Evolutionary conservation across 2,329 filamentous ascomycete species (phyloP), one percentile per base, ranked within the genome.

Genomic region (Alternaria triticimaculans): DNA sequence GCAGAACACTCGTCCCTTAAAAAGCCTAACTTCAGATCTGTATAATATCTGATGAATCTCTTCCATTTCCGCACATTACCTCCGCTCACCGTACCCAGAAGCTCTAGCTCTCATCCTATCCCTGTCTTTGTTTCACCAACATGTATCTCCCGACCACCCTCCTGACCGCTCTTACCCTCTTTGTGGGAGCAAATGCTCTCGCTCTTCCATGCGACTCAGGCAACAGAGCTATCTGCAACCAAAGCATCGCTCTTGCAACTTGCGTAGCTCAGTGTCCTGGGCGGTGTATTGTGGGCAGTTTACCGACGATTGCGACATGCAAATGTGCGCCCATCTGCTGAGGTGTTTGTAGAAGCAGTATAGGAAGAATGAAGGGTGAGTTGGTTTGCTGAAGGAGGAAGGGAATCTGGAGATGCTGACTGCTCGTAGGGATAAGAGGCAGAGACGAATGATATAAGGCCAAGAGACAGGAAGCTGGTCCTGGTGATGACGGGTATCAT

Each of bases 351-450:
- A 4, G 33, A 41, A 41, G 33, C 15, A 41, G 7, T 3, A 9
- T 1, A 3, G 15, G 15, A n/a, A 2, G 15, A 41, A 10, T 0
- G 8, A n/a, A n/a, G 5, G 33, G 33, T 41, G 4, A n/a, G 0
- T 41, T 41, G 15, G 15, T 2, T 41, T 41, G 33, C 33, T 41
- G 15, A 1, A 41, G 15, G 5, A n/a, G 0, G 33, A n/a, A 41
- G 0, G 2, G 15, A 1, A 41, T 41, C 8, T 2, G 33, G 15
- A 41, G 33, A 41, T 41, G 33, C 8, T 41, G 33, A 41, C 33
- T 41, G 4, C 33, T 41, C 33, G 3, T 41, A 41, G 33, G 7
- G 4, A n/a, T 1, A 41, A 9, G 33, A 41, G 0, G 33, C 33
- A n/a, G 15, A 41, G 33, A n/a, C 15, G 15, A n/a, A 41, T 10